Evolutionary conservation across 305 asterid species (phyloP).

Genomic region (Coffea humblotiana): DNA sequence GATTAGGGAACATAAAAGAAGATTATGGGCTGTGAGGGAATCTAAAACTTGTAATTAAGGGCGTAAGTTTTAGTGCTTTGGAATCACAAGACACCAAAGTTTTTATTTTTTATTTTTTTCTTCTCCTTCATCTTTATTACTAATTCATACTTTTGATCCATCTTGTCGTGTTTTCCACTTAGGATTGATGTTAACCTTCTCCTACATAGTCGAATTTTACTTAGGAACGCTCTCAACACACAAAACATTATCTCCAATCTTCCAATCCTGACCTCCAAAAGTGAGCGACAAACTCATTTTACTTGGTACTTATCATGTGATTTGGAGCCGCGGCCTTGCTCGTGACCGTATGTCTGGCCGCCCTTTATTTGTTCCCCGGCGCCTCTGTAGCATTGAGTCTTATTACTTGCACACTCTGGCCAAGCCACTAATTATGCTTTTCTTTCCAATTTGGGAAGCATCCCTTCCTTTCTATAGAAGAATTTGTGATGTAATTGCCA

Average conservation of each 20-base stretch:
- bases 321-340: slow-evolving; percentile 36
- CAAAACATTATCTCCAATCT: slow-evolving; percentile 36
- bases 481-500: neutral
- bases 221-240: slow-evolving; percentile 23
- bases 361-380: slow-evolving; percentile 30
- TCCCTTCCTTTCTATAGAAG: slow-evolving; percentile 3
- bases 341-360: slow-evolving; percentile 36
- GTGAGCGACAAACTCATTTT: slow-evolving; percentile 67
- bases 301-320: slow-evolving; percentile 51
- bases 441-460: slow-evolving; percentile 52
- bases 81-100: slow-evolving; percentile 13
- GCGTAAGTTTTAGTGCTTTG: slow-evolving; percentile 24
- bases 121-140: neutral
- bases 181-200: slow-evolving; percentile 31
- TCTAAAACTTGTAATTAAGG: slow-evolving; percentile 32
- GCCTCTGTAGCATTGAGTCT: neutral
- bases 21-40: slow-evolving; percentile 23
- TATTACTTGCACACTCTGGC: neutral
- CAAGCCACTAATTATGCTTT: slow-evolving; percentile 21
- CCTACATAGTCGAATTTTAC: slow-evolving; percentile 28
- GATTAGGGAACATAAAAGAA: slow-evolving; percentile 43
- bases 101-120: neutral
- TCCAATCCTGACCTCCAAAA: slow-evolving; percentile 53
- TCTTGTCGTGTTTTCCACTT: slow-evolving; percentile 53
- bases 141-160: slow-evolving; percentile 42